Evolutionary conservation across 352 stramenopile genomes (phyloP), one percentile per base, ranked within the genome.

Genomic region (Plasmopara halstedii): DNA sequence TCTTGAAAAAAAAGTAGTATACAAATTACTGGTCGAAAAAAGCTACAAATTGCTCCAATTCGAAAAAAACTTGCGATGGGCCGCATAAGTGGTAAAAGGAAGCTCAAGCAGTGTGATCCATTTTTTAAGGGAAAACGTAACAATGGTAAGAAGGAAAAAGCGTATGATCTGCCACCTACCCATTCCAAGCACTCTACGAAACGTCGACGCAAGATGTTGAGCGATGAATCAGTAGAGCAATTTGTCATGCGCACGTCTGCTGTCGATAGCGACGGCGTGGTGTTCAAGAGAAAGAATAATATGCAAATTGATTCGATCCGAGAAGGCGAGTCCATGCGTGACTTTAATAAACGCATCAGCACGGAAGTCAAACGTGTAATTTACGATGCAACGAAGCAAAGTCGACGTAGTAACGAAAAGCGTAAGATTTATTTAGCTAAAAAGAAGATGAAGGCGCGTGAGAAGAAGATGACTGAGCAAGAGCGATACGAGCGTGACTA

Each of bases 271-370:
- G 56, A 63, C 18, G 54, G 42, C 40, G 18, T 43, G 22, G 31
- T 23, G 9, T 47, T 15, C 26, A 74, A 65, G 33, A 83, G 68
- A 48, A 62, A 67, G 43, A 56, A 63, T 26, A 73, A 75, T 41
- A 52, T 85, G 19, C 62, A 85, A 33, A 46, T 88, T 1, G 61
- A 61, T 19, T 67, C 70, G 29, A 88, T 88, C 40, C 61, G 61
- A 23, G 69, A 83, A 9, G 66, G 64, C 0, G 80, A 92, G 57
- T 83, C 59, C 38, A 88, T 92, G 77, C 79, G 79, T 27, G 74
- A 83, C 23, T 92, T 89, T 42, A 87, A 85, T 61, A 86, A 89
- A 47, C 80, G 80, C 38, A 88, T 92, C 50, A 86, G 73, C 42
- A 80, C 57, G 15, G 77, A 92, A 46, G 80, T 92, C 29, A 85